phyloP scores from a whole-genome alignment of 2,329 filamentous ascomycete genomes.

The Thielaviopsis ethacetica region DNA sequence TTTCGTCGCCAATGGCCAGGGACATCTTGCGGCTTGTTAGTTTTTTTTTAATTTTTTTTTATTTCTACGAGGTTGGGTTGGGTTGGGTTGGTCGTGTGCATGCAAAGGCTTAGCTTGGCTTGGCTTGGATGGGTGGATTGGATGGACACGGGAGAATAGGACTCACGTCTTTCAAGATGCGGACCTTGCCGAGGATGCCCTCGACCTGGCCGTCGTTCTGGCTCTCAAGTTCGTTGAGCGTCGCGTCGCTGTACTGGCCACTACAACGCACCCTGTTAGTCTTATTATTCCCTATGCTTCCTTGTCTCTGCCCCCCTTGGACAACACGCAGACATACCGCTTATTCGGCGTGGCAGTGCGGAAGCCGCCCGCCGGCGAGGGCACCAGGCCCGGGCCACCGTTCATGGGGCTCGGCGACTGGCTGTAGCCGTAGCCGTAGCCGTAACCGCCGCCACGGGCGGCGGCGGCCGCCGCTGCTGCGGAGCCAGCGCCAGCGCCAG shows the following conservation, averaged over 20 bases:
- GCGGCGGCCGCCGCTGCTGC: conserved; percentile 13
- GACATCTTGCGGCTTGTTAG: conserved; percentile 48
- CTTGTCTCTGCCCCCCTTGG: too few species aligned
- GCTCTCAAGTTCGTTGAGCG: conserved; percentile 83
- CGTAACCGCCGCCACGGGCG: conserved; percentile 28
- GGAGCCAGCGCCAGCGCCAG: conserved; percentile 23
- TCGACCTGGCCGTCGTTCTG: conserved; percentile 86
- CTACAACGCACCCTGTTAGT: too few species aligned
- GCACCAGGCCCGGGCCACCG: not conserved
- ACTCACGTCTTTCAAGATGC: conserved; percentile 73
- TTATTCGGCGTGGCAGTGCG: conserved; percentile 56
- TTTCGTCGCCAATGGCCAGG: conserved; percentile 85
- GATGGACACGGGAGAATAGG: too few species aligned
- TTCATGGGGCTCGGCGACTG: conserved; percentile 12
- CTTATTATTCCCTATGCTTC: too few species aligned
- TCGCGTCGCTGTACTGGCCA: conserved; percentile 84
- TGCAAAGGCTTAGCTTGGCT: too few species aligned
- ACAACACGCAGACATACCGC: conserved; percentile 38
- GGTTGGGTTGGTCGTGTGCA: too few species aligned
- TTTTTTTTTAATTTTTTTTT: not conserved
- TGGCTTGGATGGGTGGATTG: too few species aligned
- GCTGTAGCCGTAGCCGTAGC: conserved; percentile 31
- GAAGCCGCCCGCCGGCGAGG: conserved; percentile 25
- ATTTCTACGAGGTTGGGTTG: not conserved
- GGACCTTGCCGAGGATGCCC: conserved; percentile 81